Evolutionary conservation across 2,329 filamentous ascomycete genomes (phyloP), one percentile per base, ranked within the genome.

Genomic region (Tolypocladium inflatum): DNA sequence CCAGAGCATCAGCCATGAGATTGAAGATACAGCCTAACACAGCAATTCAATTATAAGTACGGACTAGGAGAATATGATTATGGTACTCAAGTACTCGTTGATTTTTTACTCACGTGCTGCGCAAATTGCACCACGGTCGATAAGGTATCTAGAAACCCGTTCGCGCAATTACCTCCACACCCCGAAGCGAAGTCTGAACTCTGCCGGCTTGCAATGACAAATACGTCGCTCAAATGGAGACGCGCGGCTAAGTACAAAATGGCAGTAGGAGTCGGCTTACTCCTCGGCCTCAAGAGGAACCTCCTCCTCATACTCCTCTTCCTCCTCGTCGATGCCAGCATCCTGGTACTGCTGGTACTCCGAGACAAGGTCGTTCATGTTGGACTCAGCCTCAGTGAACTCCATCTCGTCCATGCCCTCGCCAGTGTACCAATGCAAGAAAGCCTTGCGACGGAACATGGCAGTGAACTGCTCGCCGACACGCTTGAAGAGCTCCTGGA

Each of bases 371-470:
- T 99, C 94, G 84, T 99, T 97, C 94, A 99, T 97, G 85, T 99
- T 99, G 80, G 90, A 96, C 88, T 99, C 94, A 70, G 94, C 94
- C 86, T 99, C 94, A 74, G 94, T 99, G 84, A 99, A 99, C 83
- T 99, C 94, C 94, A 99, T 97, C 88, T 99, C 94, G 80, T 99
- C 94, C 94, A 99, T 99, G 82, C 94, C 94, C 86, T 99, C 94
- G 74, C 92, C 92, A 86, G 94, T 99, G 83, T 99, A 99, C 94
- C 94, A 99, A 84, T 97, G 94, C 86, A 99, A 90, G 91, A 99
- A 99, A 87, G 94, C 94, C 90, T 97, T 99, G 81, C 94, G 91
- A 82, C 94, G 87, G 89, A 99, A 99, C 94, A 99, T 99, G 76
- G 92, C 94, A 80, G 89, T 92, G 87, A 99, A 99, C 82, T 99